Conservation (phyloP, 805 yeast genomes). For the Wickerhamiella alocasiicola region DNA sequence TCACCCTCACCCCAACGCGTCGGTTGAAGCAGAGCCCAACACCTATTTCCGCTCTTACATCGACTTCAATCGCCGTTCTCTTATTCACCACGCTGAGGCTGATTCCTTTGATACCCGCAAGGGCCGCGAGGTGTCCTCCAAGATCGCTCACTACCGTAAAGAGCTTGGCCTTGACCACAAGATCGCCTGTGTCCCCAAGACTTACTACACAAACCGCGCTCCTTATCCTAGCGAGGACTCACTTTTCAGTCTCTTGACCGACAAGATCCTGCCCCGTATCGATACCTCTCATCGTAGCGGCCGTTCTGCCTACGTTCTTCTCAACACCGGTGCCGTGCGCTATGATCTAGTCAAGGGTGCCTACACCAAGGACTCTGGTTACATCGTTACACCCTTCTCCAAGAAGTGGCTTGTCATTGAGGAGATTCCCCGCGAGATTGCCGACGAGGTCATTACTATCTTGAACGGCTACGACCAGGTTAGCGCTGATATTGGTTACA, state of each 20-base stretch:
- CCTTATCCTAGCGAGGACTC: conserved; percentile 47
- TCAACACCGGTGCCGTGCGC: conserved; percentile 78
- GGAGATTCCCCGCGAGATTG: conserved; percentile 44
- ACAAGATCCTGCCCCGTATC: conserved; percentile 39
- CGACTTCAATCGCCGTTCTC: conserved; percentile 66
- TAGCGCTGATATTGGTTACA: conserved; percentile 7
- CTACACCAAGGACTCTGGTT: conserved; percentile 66
- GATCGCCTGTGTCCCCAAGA: conserved; percentile 53
- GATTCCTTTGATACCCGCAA: conserved; percentile 37
- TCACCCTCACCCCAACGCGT: not conserved
- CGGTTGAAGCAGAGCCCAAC: conserved; percentile 1
- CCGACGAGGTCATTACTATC: conserved; percentile 39
- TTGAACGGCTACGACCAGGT: conserved; percentile 35
- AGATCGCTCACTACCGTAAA: conserved; percentile 34
- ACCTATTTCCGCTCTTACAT: conserved; percentile 52
- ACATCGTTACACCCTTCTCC: conserved; percentile 69
- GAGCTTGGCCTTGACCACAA: conserved; percentile 40
- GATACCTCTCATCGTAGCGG: conserved; percentile 19
- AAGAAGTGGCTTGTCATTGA: conserved; percentile 64
- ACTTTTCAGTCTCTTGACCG: conserved; percentile 46
- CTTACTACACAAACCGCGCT: conserved; percentile 54
- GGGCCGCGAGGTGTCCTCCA: conserved; percentile 39
- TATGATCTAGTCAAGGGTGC: conserved; percentile 78
- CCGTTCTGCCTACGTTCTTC: conserved; percentile 39
- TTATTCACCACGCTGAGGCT: conserved; percentile 39